Percentiles rank a stretch among this genome's conserved stretches.
These are phyloP conservation scores for Tripidium arundinaceum DNA, from an alignment of 202 grass and related monocot genomes.

Conservation along the genomic window DNA sequence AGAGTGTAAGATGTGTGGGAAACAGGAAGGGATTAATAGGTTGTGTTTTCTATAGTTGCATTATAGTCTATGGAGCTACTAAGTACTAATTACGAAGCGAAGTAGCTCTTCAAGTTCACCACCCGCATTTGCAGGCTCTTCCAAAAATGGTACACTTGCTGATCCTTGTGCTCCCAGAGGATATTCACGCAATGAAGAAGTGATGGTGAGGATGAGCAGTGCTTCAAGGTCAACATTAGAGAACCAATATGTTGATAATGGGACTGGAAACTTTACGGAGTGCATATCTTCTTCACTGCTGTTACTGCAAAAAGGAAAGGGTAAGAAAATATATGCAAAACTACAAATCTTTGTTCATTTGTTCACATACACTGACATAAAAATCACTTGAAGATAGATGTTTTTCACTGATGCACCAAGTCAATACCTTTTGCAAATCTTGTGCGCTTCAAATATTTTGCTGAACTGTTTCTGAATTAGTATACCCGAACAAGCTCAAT, in stretches of 20 bases:
- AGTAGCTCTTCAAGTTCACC: not conserved
- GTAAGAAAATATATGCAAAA: conserved; percentile 34
- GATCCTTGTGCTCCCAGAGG: conserved; percentile 86
- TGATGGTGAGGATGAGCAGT: conserved; percentile 12
- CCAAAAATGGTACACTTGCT: conserved; percentile 38
- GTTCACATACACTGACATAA: not conserved
- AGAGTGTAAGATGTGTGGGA: not conserved
- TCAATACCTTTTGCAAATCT: not conserved
- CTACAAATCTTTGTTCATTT: not conserved
- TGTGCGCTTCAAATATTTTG: not conserved
- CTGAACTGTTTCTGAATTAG: not conserved
- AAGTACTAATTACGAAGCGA: not conserved
- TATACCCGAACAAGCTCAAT: not conserved
- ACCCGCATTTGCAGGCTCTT: conserved; percentile 33
- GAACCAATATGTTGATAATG: conserved; percentile 43
- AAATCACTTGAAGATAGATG: not conserved
- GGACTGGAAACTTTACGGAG: conserved; percentile 55
- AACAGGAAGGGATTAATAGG: not conserved
- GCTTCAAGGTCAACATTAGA: conserved; percentile 41
- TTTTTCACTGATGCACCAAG: not conserved
- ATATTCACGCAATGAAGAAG: conserved; percentile 44
- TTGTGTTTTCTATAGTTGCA: conserved; percentile 19
- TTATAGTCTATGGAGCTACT: not conserved
- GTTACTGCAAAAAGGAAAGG: conserved; percentile 63
- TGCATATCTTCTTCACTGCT: conserved; percentile 51